Evolutionary conservation across 164 flowering plant genomes (phyloP), one percentile per base, ranked within the genome.

Genomic region (Tetracentron sinense): DNA sequence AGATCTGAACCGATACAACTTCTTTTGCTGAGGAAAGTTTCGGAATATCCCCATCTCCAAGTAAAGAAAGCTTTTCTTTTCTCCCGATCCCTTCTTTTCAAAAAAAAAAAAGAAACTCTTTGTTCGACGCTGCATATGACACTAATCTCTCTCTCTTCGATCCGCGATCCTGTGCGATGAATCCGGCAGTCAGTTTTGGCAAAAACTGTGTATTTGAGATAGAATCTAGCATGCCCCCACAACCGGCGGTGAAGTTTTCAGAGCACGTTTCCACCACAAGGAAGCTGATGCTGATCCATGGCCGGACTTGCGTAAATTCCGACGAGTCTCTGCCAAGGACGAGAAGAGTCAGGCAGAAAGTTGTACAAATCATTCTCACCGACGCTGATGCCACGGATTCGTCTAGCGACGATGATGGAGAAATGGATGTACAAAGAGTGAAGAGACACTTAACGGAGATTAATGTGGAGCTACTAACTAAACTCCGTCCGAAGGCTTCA

Each of bases 321-420:
- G 63, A 28, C 52, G 50, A 53, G 7, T 28, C 52, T 12, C 0
- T 15, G 3, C 26, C 30, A 10, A 48, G 30, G 57, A 67, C 15
- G 42, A 42, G 42, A 28, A 28, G 16, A 21, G 33, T 46, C 21
- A 74, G 54, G 30, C 78, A 52, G 5, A 74, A 66, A 54, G 63
- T 77, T 1, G 76, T 84, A 14, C 66, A 83, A 54, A 69, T 83
- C 67, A 56, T 74, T 23, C 56, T 70, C 65, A 80, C 81, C 16
- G 89, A 84, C 57, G 70, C 50, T 15, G 85, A 82, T 47, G 89
- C 84, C 44, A 85, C 89, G 0, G 89, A 85, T 38, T 82, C 86
- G 25, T 82, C 86, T 17, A 69, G 81, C 60, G 85, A 79, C 58
- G 88, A 84, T 0, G 85, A 81, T 19, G 68, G 22, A 11, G 72